Base-by-base conservation (phyloP, 192 early-diverging fungal species). In the Backusella sp. region DNA sequence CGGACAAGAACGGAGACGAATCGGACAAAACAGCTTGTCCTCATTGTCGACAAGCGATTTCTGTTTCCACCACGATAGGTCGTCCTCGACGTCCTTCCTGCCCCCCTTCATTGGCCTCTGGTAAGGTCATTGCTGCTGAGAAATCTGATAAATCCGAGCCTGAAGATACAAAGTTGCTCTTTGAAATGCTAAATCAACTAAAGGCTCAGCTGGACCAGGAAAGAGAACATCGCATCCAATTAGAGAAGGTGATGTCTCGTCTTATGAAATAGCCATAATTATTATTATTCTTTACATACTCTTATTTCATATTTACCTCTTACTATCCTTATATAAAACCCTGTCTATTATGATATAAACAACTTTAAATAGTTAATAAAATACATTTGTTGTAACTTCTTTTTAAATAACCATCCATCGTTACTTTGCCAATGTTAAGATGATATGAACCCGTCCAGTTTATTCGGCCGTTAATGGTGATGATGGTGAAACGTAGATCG, bases 171-270 rank as follows among this genome's bases (percentile, higher is more conserved):
- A 46, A 56, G 11, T 23, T 44, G 6, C 41, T 79, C 2, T 66
- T 75, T 34, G 35, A 23, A 15, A 80, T 74, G 36, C 76, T 80
- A 11, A 59, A 76, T 30, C 37, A 72, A 34, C 35, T 80, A 19
- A 72, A 80, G 59, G 11, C 26, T 14, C 74, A 80, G 66, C 49
- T 80, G 35, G 74, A 70, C 15, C 39, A 80, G 35, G 79, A 77
- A 71, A 59, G 75, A 44, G 77, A 80, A 23, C 76, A 80, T 4
- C 69, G 83, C 6, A 73, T 78, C 11, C 74, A 80, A 6, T 65
- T 85, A 2, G 77, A 82, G 6, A 78, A 80, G 14, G 79, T 80
- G 73, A 74, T 79, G 53, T 83, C 56, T 28, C 21, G 56, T 28
- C 26, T 62, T 26, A 62, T 62, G 56, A 62, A 62, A 11, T 62